Base-by-base conservation (phyloP, 306 rosid genomes). In the Cyamopsis tetragonoloba region DNA sequence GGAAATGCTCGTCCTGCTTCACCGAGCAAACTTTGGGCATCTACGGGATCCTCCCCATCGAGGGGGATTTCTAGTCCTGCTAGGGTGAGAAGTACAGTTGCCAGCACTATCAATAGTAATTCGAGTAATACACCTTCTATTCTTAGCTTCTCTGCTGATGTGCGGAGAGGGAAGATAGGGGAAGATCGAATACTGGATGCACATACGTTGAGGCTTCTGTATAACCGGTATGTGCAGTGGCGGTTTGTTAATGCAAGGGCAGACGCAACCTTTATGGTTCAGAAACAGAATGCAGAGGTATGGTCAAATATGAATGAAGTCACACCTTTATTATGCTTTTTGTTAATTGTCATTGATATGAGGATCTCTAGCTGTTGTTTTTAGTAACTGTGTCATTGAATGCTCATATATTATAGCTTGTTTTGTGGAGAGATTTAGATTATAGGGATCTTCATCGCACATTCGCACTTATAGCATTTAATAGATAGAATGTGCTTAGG, bases 191-290 rank as follows among this genome's bases (percentile, higher is more conserved):
- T 95, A 63, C 75, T 86, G 62, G 96, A 95, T 79, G 99, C 99
- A 4, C 97, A 95, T 73, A 69, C 85, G 4, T 87, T 95, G 84
- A 80, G 97, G 82, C 97, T 95, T 85, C 86, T 88, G 60, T 87
- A 95, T 78, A 95, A 95, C 58, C 85, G 95, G 22, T 87, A 85
- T 79, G 76, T 85, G 75, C 99, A 95, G 70, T 95, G 97, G 99
- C 90, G 97, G 81, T 88, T 88, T 70, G 96, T 89, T 35, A 95
- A 95, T 87, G 97, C 97, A n/a, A 85, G 96, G 80, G 86, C 96
- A 13, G 96, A 91, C 82, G 89, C 90, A 69, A 80, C 97, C 12
- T 91, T 81, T 77, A 83, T 88, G 99, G 82, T 85, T 83, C 99
- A 88, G 79, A 86, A 70, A 68, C 80, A 79, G 62, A 82, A 77